Evolutionary conservation across 2,329 filamentous ascomycete species (phyloP), one percentile per base, ranked within the genome.

Genomic region (Boeremia exigua): DNA sequence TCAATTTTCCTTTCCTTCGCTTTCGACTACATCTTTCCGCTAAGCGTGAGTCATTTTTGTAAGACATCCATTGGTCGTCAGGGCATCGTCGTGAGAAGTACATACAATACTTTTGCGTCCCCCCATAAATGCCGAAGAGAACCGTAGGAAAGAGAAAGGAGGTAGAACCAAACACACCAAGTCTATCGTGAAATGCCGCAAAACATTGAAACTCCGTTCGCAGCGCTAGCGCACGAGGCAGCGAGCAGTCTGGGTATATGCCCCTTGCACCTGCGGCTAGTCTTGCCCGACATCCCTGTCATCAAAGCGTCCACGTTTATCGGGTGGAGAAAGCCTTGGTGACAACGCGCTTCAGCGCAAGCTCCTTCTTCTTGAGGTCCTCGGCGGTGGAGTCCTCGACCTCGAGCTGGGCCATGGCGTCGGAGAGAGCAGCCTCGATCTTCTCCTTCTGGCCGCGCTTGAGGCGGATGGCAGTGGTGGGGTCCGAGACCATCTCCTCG

Each of bases 391-490:
- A 91, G 70, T 99, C 96, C 80, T 94, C 91, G 75, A 99, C 83
- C 88, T 99, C 95, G 64, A 99, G 90, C 82, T 96, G 90, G 65
- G 87, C 91, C 95, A 99, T 98, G 71, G 95, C 95, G 73, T 99
- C 95, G 80, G 89, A 94, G 71, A 99, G 91, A 69, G 92, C 91
- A 76, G 90, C 88, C 88, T 99, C 95, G 68, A 99, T 97, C 90
- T 96, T 98, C 82, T 97, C 93, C 90, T 96, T 96, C 86, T 96
- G 93, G 79, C 92, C 92, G 74, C 94, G 92, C 91, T 98, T 98
- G 78, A 99, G 86, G 88, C 96, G 97, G 76, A 98, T 86, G 63
- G 92, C 95, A 82, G 96, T 89, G 40, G 89, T 92, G 58, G 95
- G 95, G 84, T 99, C 95, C 40, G 92, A 96, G 79, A 98, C 88